phyloP scores from a whole-genome alignment of 163 green algal species.

The Chlamydomonas reinhardtii region DNA sequence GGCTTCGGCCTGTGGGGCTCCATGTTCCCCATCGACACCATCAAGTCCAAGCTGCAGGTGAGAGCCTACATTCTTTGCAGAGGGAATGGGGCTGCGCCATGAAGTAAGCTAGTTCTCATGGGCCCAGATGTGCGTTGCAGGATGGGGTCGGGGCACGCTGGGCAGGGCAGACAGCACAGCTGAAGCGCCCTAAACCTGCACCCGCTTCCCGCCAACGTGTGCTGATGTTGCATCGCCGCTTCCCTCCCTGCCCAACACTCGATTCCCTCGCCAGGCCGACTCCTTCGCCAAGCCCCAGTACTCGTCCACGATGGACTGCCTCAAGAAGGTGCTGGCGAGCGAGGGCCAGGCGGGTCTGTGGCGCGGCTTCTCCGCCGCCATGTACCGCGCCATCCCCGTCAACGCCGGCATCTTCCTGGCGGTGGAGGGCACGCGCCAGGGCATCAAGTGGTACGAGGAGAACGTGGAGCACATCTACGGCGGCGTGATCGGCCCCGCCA shows the following conservation, averaged over 20 bases:
- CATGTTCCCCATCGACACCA: slow-evolving; percentile 73
- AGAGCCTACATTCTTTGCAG: too few relatives aligned
- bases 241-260: background rate
- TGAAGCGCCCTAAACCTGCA: too few relatives aligned
- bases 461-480: slow-evolving; percentile 40
- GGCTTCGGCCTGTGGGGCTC: slow-evolving; percentile 69
- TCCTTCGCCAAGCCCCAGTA: slow-evolving; percentile 49
- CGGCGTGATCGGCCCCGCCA: background rate
- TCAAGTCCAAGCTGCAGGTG: slow-evolving; percentile 71
- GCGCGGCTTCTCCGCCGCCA: slow-evolving; percentile 53
- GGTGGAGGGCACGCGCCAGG: slow-evolving; percentile 49
- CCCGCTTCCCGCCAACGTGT: too few relatives aligned
- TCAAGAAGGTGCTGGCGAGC: slow-evolving; percentile 16
- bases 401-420: slow-evolving; percentile 58
- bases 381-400: slow-evolving; percentile 58
- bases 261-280: slow-evolving; percentile 17
- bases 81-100: too few relatives aligned
- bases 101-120: too few relatives aligned
- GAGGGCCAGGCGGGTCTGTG: slow-evolving; percentile 51
- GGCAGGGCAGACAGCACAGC: too few relatives aligned
- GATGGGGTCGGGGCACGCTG: too few relatives aligned
- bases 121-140: too few relatives aligned
- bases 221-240: too few relatives aligned
- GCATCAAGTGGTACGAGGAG: slow-evolving; percentile 46
- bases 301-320: slow-evolving; percentile 53